Evolutionary conservation across 1,284 basidiomycete genomes (phyloP).

Genomic region (Xerocomus minutiporus): DNA sequence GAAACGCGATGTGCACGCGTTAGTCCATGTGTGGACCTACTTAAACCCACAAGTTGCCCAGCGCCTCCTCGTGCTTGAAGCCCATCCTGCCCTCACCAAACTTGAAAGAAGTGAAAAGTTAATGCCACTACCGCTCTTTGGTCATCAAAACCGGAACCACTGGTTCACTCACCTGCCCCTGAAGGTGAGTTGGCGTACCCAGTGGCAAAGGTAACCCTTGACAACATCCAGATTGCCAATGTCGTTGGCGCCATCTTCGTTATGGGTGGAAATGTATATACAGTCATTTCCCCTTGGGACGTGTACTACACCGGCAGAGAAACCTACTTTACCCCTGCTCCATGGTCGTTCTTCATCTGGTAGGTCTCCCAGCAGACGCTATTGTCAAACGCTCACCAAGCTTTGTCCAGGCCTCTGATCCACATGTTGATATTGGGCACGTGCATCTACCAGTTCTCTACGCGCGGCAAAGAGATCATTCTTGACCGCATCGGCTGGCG

Average conservation of each 20-base stretch:
- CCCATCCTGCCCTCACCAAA: slow-evolving; percentile 11
- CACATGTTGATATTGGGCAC: slow-evolving; percentile 85
- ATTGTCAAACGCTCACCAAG: slow-evolving; percentile 7
- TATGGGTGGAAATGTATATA: slow-evolving; percentile 83
- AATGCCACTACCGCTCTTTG: slow-evolving; percentile 27
- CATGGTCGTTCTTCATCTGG: slow-evolving; percentile 85
- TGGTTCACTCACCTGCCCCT: slow-evolving; percentile 28
- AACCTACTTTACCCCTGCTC: slow-evolving; percentile 89
- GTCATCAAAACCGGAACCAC: slow-evolving; percentile 21
- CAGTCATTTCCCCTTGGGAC: slow-evolving; percentile 66
- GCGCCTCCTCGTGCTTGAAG: slow-evolving; percentile 11
- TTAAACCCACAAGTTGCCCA: slow-evolving; percentile 20
- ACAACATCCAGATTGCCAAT: slow-evolving; percentile 59
- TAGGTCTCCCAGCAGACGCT: slow-evolving; percentile 28
- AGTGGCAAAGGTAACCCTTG: neutral
- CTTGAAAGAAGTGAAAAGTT: neutral
- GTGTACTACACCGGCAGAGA: slow-evolving; percentile 68
- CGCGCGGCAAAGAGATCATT: slow-evolving; percentile 71
- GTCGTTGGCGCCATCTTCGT: slow-evolving; percentile 74
- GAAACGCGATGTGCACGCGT: slow-evolving; percentile 31
- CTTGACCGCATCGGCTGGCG: slow-evolving; percentile 87
- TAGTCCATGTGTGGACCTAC: slow-evolving; percentile 16
- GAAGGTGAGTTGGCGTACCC: slow-evolving; percentile 18
- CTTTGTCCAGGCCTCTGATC: slow-evolving; percentile 60
- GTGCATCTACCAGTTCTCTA: slow-evolving; percentile 86